These are phyloP conservation scores for Phytophthora sansomeana DNA, from an alignment of 352 stramenopile genomes.

Conservation along the genomic window DNA sequence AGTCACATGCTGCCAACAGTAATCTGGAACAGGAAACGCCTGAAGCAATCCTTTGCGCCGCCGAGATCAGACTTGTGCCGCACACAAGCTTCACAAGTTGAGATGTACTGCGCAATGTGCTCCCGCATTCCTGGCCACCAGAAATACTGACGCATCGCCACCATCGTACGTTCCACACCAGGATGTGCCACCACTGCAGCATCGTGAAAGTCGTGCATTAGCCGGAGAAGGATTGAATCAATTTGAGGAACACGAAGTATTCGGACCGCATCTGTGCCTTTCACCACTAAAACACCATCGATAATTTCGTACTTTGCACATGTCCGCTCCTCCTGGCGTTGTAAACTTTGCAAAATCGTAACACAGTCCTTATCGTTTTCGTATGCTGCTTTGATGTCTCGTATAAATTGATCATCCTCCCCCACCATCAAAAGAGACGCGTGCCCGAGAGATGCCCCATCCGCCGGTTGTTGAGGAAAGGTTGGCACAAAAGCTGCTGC, in stretches of 20 bases:
- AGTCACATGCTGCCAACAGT: conserved; percentile 2
- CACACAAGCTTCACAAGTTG: no score
- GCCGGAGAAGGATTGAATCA: conserved; percentile 1
- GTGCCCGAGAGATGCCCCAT: neutral
- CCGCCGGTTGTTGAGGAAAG: neutral
- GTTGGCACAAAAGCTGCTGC: neutral
- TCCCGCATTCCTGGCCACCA: conserved; percentile 1
- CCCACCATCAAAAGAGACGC: neutral
- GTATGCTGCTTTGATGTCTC: conserved; percentile 7
- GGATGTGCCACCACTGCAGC: conserved; percentile 2
- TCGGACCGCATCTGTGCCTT: neutral
- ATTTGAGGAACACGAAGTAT: conserved; percentile 3
- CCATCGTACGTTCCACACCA: conserved; percentile 3
- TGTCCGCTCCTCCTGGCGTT: neutral
- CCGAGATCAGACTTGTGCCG: no score
- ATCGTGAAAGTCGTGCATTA: conserved; percentile 18
- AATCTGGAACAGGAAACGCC: neutral
- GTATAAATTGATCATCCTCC: conserved; percentile 8
- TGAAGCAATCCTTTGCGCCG: neutral
- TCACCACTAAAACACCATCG: conserved; percentile 1
- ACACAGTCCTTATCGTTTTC: conserved; percentile 3
- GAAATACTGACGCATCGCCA: conserved; percentile 8
- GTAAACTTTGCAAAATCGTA: neutral
- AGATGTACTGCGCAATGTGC: neutral
- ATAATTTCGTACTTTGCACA: conserved; percentile 2